Conservation (phyloP, 192 early-diverging fungal species). For the Gigaspora rosea region DNA sequence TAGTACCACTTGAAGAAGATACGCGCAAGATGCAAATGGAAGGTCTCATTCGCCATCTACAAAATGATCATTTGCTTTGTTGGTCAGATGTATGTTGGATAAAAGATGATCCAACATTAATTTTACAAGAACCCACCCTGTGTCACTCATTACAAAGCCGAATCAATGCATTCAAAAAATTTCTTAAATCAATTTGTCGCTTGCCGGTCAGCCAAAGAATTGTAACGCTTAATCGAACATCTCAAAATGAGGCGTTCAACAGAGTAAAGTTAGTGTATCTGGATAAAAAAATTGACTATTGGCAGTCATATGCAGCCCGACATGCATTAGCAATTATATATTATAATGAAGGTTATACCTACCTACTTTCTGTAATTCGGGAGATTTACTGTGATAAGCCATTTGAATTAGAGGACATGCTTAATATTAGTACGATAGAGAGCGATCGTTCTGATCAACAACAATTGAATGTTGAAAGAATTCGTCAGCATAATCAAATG, state of each 20-base stretch:
- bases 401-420: neutral
- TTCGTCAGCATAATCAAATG: neutral
- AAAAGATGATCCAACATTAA: neutral
- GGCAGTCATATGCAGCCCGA: neutral
- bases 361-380: no score
- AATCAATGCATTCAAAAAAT: neutral
- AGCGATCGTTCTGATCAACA: neutral
- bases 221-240: neutral
- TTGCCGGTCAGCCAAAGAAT: neutral
- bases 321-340: neutral
- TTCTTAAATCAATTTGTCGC: neutral
- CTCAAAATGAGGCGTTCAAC: neutral
- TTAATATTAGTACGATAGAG: neutral
- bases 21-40: neutral
- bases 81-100: neutral
- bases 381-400: neutral
- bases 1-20: neutral
- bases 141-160: neutral
- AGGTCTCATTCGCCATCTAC: neutral
- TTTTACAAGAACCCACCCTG: neutral
- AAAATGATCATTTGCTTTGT: neutral
- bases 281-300: constrained; percentile 16
- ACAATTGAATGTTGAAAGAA: neutral
- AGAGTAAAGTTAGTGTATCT: neutral
- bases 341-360: neutral